Base-by-base conservation (phyloP, 129 eudicot genomes). In the Tagetes erecta region DNA sequence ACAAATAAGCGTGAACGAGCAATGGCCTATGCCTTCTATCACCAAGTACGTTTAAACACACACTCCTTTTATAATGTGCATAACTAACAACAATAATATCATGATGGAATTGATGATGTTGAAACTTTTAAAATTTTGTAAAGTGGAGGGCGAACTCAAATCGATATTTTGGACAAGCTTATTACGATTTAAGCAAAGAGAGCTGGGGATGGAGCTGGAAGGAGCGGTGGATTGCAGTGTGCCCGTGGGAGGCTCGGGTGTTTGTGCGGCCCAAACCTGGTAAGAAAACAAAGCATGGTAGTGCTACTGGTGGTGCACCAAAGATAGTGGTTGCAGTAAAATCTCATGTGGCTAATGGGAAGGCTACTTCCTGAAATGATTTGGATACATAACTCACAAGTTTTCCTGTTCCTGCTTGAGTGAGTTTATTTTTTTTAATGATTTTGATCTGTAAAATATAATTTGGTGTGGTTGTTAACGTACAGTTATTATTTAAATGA, bases 201-300 rank as follows among this genome's bases (percentile, higher is more conserved):
- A 71, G 85, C 63, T 85, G 92, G 89, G 89, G 92, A 3, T 87
- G 92, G 92, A 87, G 92, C 63, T 87, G 92, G 92, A 87, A 41
- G 74, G 89, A 87, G 78, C 72, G 87, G 34, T 84, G 89, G 89
- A 84, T 84, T 2, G 89, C 89, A 1, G 82, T 80, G 60, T 82
- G 89, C 76, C 89, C 89, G 41, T 85, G 89, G 89, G 92, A 84
- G 80, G 83, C 84, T 51, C 83, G 85, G 80, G 87, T 77, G 64
- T 74, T 80, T 47, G 52, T 82, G 7, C 68, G 66, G 62, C 65
- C 78, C 4, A 44, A 72, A 42, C 78, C 72, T 0, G 47, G 70
- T 71, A 81, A 71, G 58, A 70, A 53, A 57, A 79, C 80, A n/a
- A 83, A 78, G 41, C 64, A 67, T 39, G 76, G 49, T 59, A 35